Evolutionary conservation across 108 stramenopile species (phyloP).

Genomic region (Nitzschia palea): DNA sequence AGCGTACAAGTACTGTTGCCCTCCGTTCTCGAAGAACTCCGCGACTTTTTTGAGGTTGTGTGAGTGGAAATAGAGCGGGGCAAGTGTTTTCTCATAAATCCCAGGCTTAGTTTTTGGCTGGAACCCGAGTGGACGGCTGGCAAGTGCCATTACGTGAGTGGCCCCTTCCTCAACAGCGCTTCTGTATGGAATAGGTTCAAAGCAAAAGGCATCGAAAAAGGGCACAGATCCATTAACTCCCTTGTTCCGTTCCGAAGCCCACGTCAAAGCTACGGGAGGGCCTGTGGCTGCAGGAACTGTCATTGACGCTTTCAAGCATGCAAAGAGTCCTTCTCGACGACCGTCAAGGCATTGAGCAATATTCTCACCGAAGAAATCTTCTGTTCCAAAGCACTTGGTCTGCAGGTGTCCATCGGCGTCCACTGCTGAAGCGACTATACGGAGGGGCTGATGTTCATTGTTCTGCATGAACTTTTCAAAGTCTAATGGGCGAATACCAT

Average conservation of each 20-base stretch:
- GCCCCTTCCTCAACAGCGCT: constrained; percentile 80
- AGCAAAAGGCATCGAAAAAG: constrained; percentile 82
- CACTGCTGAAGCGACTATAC: constrained; percentile 64
- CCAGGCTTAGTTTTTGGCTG: constrained; percentile 62
- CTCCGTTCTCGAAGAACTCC: constrained; percentile 71
- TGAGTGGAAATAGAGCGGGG: constrained; percentile 71
- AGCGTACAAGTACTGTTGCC: constrained; percentile 80
- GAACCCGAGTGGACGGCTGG: constrained; percentile 60
- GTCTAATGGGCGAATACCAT: constrained; percentile 75
- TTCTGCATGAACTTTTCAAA: constrained; percentile 70
- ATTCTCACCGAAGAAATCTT: constrained; percentile 61
- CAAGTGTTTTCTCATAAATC: constrained; percentile 70
- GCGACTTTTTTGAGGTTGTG: constrained; percentile 60
- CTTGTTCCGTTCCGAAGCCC: neutral
- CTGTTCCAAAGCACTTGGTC: constrained; percentile 57
- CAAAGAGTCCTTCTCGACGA: constrained; percentile 66
- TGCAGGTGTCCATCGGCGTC: constrained; percentile 48
- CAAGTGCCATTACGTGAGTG: constrained; percentile 72
- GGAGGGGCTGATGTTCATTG: constrained; percentile 53
- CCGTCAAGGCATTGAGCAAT: constrained; percentile 4
- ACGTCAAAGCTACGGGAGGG: constrained; percentile 52
- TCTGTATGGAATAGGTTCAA: constrained; percentile 78
- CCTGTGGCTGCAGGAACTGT: constrained; percentile 86
- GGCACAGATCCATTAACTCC: neutral
- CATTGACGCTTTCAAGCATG: constrained; percentile 77